phyloP scores from a whole-genome alignment of 2,329 filamentous ascomycete genomes.

The Escovopsis sp. region DNA sequence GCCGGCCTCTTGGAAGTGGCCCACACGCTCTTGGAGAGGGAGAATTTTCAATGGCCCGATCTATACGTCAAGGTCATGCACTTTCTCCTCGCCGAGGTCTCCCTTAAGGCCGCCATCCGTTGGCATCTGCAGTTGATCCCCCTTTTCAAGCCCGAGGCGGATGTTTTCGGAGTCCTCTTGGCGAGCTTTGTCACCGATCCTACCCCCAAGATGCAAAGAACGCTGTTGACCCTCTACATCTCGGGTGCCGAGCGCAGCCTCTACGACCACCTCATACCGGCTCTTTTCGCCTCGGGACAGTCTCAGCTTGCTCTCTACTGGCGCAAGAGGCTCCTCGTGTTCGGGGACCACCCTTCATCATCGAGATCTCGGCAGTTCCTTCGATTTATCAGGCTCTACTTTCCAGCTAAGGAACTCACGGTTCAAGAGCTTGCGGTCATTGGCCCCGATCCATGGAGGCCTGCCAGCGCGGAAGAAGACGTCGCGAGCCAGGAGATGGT shows the following conservation, averaged over 20 bases:
- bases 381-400: slow-evolving; percentile 31
- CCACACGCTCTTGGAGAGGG: slow-evolving; percentile 20
- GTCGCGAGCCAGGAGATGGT: too few relatives aligned
- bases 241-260: slow-evolving; percentile 26
- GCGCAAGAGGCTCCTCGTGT: slow-evolving; percentile 27
- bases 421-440: slow-evolving; percentile 20
- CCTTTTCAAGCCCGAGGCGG: slow-evolving; percentile 25
- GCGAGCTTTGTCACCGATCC: slow-evolving; percentile 26
- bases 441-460: slow-evolving; percentile 1
- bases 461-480: too few relatives aligned
- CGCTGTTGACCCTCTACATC: slow-evolving; percentile 31
- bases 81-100: slow-evolving; percentile 24
- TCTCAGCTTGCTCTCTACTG: slow-evolving; percentile 30
- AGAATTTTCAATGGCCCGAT: slow-evolving; percentile 31
- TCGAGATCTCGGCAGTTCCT: slow-evolving; percentile 32
- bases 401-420: slow-evolving; percentile 23
- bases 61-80: slow-evolving; percentile 34
- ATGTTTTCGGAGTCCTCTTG: slow-evolving; percentile 28
- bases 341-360: slow-evolving; percentile 27
- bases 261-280: slow-evolving; percentile 38
- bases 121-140: slow-evolving; percentile 35
- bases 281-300: slow-evolving; percentile 32
- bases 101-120: slow-evolving; percentile 23
- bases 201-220: slow-evolving; percentile 21
- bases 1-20: slow-evolving; percentile 13